Percentiles rank a stretch among this genome's conserved stretches.
Evolutionary conservation across 1,139 yeast species (phyloP).

Genomic region (Saccharomyces uvarum): DNA sequence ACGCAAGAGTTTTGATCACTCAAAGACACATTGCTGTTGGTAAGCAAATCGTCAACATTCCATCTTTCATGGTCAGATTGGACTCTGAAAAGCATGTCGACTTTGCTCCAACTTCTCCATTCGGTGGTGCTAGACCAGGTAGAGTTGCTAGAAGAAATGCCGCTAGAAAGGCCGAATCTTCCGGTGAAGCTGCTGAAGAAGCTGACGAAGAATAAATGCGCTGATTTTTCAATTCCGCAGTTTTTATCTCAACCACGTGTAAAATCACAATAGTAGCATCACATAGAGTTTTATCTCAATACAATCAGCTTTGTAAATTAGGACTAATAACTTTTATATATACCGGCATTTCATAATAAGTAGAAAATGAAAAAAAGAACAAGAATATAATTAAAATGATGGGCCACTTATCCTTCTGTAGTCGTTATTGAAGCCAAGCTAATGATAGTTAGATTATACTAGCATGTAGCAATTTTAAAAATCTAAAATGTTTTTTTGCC

Average conservation of each 20-base stretch:
- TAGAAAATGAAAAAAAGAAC: background rate
- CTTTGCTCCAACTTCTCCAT: conserved; percentile 97
- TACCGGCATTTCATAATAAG: background rate
- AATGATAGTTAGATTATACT: background rate
- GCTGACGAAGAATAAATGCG: conserved; percentile 45
- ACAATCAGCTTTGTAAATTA: background rate
- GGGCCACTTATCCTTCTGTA: background rate
- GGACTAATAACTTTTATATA: conserved; percentile 1
- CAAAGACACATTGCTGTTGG: conserved; percentile 99
- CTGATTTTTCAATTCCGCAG: conserved; percentile 1
- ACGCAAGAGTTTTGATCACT: conserved; percentile 97
- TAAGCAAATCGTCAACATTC: conserved; percentile 97
- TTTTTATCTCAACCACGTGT: conserved; percentile 8
- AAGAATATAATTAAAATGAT: background rate
- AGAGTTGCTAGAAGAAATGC: conserved; percentile 98
- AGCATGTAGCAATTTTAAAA: background rate
- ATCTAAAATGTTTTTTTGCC: too few species aligned
- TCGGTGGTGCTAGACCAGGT: conserved; percentile 99
- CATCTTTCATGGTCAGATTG: conserved; percentile 99
- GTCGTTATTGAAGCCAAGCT: background rate
- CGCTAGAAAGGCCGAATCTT: conserved; percentile 51
- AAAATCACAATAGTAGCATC: background rate
- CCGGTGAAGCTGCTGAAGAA: conserved; percentile 47
- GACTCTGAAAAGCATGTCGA: conserved; percentile 99
- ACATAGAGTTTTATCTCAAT: background rate